Conservation (phyloP, 768 basidiomycete species). For the Leccinellum albellum region DNA sequence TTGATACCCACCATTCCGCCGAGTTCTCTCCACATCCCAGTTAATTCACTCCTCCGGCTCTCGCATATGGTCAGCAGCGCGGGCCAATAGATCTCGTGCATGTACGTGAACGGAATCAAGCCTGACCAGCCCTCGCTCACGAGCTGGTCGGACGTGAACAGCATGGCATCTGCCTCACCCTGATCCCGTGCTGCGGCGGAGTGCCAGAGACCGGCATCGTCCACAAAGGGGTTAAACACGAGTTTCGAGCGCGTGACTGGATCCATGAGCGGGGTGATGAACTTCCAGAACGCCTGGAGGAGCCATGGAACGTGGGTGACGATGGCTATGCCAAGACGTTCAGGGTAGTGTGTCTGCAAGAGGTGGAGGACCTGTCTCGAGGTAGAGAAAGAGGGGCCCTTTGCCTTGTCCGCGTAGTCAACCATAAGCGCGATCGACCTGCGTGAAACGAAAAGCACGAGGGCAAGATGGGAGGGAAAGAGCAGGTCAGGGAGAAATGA, state of each 20-base stretch:
- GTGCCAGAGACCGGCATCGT: slow-evolving; percentile 25
- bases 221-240: slow-evolving; percentile 60
- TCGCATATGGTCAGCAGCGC: slow-evolving; percentile 54
- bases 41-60: slow-evolving; percentile 45
- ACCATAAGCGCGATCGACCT: slow-evolving; percentile 72
- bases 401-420: slow-evolving; percentile 72
- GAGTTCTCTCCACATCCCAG: slow-evolving; percentile 60
- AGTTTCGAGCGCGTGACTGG: slow-evolving; percentile 74
- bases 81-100: slow-evolving; percentile 74
- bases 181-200: slow-evolving; percentile 21
- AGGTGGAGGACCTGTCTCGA: slow-evolving; percentile 51
- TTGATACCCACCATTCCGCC: slow-evolving; percentile 69
- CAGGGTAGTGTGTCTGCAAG: slow-evolving; percentile 81
- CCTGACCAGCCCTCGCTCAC: slow-evolving; percentile 73
- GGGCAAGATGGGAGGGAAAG: not conserved
- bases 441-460: not conserved
- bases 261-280: slow-evolving; percentile 80
- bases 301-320: slow-evolving; percentile 82
- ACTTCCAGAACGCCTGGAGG: slow-evolving; percentile 68
- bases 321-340: slow-evolving; percentile 72
- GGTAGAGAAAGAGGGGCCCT: slow-evolving; percentile 44
- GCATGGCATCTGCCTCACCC: slow-evolving; percentile 14
- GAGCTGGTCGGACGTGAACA: slow-evolving; percentile 69
- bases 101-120: slow-evolving; percentile 60
- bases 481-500: not conserved